Evolutionary conservation across 192 early-diverging fungal genomes (phyloP).

Genomic region (Paraglomus brasilianum): DNA sequence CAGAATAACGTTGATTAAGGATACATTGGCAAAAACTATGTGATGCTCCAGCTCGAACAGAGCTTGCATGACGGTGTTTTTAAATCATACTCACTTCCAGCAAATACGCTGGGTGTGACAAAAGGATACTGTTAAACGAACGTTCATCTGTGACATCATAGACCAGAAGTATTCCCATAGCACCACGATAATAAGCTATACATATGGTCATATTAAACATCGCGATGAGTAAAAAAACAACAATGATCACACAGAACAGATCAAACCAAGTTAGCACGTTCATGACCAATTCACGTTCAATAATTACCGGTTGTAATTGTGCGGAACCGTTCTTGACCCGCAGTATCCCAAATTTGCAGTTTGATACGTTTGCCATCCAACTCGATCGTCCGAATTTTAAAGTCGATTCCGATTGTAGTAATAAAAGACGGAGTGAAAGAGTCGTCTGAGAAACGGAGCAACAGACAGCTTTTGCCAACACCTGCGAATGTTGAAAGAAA

Average conservation of each 20-base stretch:
- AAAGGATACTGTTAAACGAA: slow-evolving; percentile 87
- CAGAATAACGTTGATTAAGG: slow-evolving; percentile 1
- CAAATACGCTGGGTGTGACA: neutral
- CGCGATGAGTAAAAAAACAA: neutral
- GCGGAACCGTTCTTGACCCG: slow-evolving; percentile 98
- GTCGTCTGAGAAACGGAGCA: slow-evolving; percentile 98
- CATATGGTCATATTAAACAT: neutral
- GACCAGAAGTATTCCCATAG: slow-evolving; percentile 97
- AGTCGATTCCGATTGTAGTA: slow-evolving; percentile 99
- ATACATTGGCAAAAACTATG: slow-evolving; percentile 3
- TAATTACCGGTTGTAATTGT: slow-evolving; percentile 92
- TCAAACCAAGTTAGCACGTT: slow-evolving; percentile 5
- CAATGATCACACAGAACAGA: neutral
- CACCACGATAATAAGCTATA: slow-evolving; percentile 96
- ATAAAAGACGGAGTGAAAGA: slow-evolving; percentile 99
- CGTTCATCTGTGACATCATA: slow-evolving; percentile 99
- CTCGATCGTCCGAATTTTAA: slow-evolving; percentile 98
- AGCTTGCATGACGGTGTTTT: slow-evolving; percentile 11
- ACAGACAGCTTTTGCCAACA: slow-evolving; percentile 95
- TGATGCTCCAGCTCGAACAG: neutral
- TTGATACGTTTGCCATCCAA: slow-evolving; percentile 99
- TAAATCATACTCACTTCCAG: neutral
- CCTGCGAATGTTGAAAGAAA: slow-evolving; percentile 47
- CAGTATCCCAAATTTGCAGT: slow-evolving; percentile 99
- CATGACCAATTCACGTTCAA: slow-evolving; percentile 1